Conservation (phyloP, 139 green algal species). For the Volvox reticuliferus region DNA sequence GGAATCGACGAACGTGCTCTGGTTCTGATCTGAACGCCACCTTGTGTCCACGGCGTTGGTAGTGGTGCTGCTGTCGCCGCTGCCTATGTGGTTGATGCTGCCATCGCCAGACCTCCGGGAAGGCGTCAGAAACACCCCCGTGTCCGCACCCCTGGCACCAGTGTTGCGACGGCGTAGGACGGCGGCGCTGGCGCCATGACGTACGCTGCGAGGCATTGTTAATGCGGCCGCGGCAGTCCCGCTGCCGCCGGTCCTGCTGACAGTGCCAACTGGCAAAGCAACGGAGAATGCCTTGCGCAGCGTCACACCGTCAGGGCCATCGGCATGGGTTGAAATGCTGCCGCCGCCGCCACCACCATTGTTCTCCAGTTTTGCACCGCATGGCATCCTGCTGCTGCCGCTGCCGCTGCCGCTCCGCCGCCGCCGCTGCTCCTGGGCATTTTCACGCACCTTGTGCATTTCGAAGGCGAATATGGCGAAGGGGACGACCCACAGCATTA, state of each 20-base stretch:
- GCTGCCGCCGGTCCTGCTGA: not conserved
- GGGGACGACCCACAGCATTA: conserved; percentile 40
- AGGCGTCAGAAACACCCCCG: not conserved
- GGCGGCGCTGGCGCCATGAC: not conserved
- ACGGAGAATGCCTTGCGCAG: not conserved
- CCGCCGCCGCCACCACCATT: not conserved
- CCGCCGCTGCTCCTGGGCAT: not conserved
- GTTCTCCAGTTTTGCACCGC: not conserved
- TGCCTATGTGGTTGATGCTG: not conserved
- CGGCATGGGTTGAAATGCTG: not conserved
- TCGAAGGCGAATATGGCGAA: conserved; percentile 39
- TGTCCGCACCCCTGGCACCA: not conserved
- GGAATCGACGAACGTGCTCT: too few relatives aligned
- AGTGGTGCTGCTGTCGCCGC: not conserved
- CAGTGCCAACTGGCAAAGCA: not conserved
- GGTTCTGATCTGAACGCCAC: not conserved
- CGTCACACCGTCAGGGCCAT: not conserved
- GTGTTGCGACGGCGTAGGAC: too few relatives aligned
- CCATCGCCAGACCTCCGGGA: not conserved
- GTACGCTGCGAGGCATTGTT: not conserved
- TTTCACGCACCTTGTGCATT: not conserved
- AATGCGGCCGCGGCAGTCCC: not conserved
- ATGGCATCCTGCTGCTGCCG: not conserved
- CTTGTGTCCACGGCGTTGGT: not conserved
- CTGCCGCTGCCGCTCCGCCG: not conserved